Conservation (phyloP, 495 filamentous ascomycete species). For the Xylaria scruposa region DNA sequence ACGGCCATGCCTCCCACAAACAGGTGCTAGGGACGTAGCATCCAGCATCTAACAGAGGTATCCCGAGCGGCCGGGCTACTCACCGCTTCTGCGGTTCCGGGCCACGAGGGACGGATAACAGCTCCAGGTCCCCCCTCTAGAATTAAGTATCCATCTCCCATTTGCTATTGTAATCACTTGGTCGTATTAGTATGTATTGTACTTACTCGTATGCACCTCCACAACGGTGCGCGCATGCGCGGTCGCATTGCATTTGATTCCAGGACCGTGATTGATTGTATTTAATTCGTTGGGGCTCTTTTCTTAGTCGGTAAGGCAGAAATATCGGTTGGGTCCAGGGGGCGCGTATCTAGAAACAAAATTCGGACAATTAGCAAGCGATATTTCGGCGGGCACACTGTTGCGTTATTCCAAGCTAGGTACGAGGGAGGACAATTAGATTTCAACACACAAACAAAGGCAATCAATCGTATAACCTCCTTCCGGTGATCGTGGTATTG, state of each 20-base stretch:
- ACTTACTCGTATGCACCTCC: background rate
- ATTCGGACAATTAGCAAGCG: constrained; percentile 20
- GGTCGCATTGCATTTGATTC: constrained; percentile 10
- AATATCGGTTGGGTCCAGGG: background rate
- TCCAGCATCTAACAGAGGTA: background rate
- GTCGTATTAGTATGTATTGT: constrained; percentile 9
- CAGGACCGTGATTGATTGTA: constrained; percentile 9
- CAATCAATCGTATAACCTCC: background rate
- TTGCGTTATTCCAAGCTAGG: background rate
- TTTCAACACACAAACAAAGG: background rate
- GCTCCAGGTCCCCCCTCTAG: background rate
- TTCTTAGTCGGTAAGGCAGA: background rate
- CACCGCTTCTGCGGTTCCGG: constrained; percentile 22
- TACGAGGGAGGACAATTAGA: background rate
- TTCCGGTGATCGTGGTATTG: constrained; percentile 7
- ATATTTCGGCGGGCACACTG: background rate
- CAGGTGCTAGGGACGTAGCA: constrained; percentile 8
- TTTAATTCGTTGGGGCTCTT: background rate
- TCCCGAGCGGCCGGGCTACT: constrained; percentile 13
- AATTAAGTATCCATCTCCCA: background rate
- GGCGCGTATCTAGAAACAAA: background rate
- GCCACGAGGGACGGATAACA: constrained; percentile 10
- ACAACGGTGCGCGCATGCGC: background rate
- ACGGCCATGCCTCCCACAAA: background rate
- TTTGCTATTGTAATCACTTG: background rate